These are phyloP conservation scores for Dictyostelium capitatum DNA, from an alignment of 78 protist species.

Conservation along the genomic window DNA sequence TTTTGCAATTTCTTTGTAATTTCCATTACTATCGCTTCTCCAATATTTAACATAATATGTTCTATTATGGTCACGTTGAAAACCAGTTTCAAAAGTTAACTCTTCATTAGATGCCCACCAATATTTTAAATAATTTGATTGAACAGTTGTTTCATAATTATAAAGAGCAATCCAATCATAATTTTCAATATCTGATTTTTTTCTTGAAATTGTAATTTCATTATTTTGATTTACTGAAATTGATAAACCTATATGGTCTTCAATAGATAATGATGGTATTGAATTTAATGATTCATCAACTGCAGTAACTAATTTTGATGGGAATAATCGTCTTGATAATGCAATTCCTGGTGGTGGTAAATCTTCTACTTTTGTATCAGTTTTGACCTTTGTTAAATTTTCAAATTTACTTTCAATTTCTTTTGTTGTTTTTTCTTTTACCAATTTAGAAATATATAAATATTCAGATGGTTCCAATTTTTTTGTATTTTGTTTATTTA, in stretches of 20 bases:
- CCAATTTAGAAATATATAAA: too few relatives aligned
- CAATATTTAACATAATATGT: neutral
- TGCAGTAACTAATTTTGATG: too few relatives aligned
- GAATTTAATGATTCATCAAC: neutral
- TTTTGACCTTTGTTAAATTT: too few relatives aligned
- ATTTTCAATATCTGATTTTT: too few relatives aligned
- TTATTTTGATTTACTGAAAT: too few relatives aligned
- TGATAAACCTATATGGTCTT: too few relatives aligned
- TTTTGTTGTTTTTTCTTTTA: neutral
- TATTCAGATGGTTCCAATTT: too few relatives aligned
- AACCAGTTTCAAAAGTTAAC: neutral
- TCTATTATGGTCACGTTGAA: neutral
- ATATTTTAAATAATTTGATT: neutral
- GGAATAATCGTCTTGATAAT: neutral
- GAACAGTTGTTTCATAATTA: neutral
- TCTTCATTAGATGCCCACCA: neutral
- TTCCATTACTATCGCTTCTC: neutral
- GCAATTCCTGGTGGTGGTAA: neutral
- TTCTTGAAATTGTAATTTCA: too few relatives aligned
- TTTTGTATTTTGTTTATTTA: too few relatives aligned
- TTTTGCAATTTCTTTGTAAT: too few relatives aligned
- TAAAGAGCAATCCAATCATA: neutral
- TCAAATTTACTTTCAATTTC: too few relatives aligned
- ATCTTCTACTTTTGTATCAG: neutral
- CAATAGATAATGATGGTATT: too few relatives aligned